Conservation (phyloP, 1,284 basidiomycete genomes). For the Lentinula novae-zelandiae region DNA sequence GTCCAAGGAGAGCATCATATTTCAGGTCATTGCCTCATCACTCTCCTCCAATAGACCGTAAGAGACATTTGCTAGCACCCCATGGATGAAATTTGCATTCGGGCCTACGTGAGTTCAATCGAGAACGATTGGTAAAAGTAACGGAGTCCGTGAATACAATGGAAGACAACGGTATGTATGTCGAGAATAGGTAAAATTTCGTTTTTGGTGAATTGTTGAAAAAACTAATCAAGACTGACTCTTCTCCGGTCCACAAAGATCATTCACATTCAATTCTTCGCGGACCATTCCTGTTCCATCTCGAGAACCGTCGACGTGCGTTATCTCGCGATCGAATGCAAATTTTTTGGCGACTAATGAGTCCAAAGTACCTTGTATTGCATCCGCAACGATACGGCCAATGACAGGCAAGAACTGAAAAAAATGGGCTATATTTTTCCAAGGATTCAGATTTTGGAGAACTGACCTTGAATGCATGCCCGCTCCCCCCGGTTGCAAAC, state of each 20-base stretch:
- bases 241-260: constrained; percentile 42
- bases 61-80: too few species aligned
- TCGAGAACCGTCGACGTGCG: constrained; percentile 2
- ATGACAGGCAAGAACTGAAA: constrained; percentile 79
- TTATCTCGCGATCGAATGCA: constrained; percentile 39
- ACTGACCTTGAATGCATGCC: constrained; percentile 77
- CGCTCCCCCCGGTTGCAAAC: constrained; percentile 75
- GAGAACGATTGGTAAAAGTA: too few species aligned
- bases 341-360: constrained; percentile 50
- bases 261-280: constrained; percentile 40
- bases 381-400: constrained; percentile 70
- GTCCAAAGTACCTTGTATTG: constrained; percentile 62
- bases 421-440: background rate
- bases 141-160: too few species aligned
- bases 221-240: background rate
- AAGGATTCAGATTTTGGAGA: constrained; percentile 6
- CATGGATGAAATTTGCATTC: too few species aligned
- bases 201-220: too few species aligned
- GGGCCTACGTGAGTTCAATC: too few species aligned
- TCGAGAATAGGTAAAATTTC: too few species aligned
- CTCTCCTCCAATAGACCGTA: too few species aligned
- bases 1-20: too few species aligned
- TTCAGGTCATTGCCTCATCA: too few species aligned
- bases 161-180: too few species aligned
- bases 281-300: background rate